These are phyloP conservation scores for Trichoderma sp. DNA, from an alignment of 2,329 filamentous ascomycete species.

Conservation along the genomic window DNA sequence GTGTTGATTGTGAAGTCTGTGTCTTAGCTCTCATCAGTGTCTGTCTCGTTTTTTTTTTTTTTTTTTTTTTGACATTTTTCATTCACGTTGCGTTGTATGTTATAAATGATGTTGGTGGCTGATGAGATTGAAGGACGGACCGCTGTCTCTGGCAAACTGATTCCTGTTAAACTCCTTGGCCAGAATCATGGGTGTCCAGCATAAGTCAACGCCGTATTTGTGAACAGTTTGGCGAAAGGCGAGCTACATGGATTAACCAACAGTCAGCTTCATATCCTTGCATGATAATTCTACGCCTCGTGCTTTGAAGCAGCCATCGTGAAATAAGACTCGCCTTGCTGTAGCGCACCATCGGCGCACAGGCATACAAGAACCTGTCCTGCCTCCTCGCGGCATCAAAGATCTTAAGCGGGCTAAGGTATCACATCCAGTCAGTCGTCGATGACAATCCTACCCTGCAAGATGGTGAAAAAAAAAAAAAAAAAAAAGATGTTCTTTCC, in stretches of 20 bases:
- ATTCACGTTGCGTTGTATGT: not conserved
- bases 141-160: conserved; percentile 60
- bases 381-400: conserved; percentile 57
- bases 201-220: conserved; percentile 65
- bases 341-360: conserved; percentile 69
- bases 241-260: conserved; percentile 47
- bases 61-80: too few relatives aligned
- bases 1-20: conserved; percentile 64
- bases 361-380: conserved; percentile 57
- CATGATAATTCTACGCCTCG: not conserved
- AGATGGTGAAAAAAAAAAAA: not conserved
- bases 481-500: not conserved
- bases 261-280: conserved; percentile 22
- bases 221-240: conserved; percentile 69
- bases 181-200: conserved; percentile 72
- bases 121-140: conserved; percentile 38
- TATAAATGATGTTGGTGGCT: not conserved
- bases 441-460: conserved; percentile 1
- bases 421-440: not conserved
- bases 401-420: conserved; percentile 56
- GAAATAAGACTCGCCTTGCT: conserved; percentile 48
- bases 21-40: not conserved
- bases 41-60: not conserved
- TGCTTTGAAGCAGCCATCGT: not conserved
- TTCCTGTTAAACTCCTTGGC: conserved; percentile 70